These are phyloP conservation scores for Plasmodium cynomolgi DNA, from an alignment of 169 alveolate species.

Conservation along the genomic window DNA sequence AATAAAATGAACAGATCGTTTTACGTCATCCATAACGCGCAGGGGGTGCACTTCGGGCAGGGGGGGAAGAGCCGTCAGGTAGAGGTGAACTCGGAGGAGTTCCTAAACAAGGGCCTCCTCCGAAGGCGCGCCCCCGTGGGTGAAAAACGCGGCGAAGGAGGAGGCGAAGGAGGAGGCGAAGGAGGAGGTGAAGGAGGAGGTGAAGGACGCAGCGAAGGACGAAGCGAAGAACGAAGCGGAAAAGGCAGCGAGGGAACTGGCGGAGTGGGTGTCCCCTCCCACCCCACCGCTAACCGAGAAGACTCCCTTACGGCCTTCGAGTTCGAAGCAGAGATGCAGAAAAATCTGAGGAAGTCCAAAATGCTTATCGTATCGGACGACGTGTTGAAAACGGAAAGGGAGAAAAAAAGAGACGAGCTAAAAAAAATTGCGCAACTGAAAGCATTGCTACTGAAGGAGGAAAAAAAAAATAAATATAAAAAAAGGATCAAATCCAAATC, in stretches of 20 bases:
- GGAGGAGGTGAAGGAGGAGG: neutral
- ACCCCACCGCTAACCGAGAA: neutral
- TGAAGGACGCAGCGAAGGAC: neutral
- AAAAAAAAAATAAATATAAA: constrained; percentile 5
- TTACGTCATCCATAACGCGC: constrained; percentile 20
- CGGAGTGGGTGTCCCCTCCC: too few species aligned
- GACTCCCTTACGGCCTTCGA: neutral
- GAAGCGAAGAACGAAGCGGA: neutral
- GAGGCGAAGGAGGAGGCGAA: neutral
- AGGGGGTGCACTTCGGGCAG: constrained; percentile 13
- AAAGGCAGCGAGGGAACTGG: neutral
- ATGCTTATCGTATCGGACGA: constrained; percentile 46
- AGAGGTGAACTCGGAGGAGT: constrained; percentile 9
- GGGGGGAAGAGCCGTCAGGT: neutral
- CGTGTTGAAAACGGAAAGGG: constrained; percentile 27
- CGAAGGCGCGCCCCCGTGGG: neutral
- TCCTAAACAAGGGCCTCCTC: constrained; percentile 8
- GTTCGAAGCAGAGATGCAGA: constrained; percentile 51
- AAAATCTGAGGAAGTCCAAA: constrained; percentile 19
- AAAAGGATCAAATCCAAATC: constrained; percentile 59
- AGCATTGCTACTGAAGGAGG: constrained; percentile 10
- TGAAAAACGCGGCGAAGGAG: neutral
- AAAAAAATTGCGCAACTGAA: constrained; percentile 33
- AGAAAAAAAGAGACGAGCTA: constrained; percentile 32
- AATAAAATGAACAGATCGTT: constrained; percentile 25